Conservation (phyloP, 2,329 filamentous ascomycete species). For the Leptographium radiaticola region DNA sequence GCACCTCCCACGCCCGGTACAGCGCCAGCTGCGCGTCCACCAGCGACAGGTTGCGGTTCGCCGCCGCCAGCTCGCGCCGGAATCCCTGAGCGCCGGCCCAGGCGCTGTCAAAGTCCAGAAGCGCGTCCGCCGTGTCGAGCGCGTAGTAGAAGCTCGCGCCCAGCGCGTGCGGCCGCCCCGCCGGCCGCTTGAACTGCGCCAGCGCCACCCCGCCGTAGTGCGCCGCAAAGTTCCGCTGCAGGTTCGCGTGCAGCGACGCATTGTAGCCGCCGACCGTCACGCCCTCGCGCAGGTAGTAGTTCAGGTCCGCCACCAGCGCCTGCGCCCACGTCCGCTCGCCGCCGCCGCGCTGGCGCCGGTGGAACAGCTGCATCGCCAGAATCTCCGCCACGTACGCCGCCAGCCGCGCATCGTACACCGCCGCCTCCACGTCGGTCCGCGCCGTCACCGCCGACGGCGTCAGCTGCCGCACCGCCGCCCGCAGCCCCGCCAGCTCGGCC, state of each 20-base stretch:
- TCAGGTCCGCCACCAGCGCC: slow-evolving; percentile 58
- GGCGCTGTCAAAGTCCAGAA: slow-evolving; percentile 63
- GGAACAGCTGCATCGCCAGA: slow-evolving; percentile 81
- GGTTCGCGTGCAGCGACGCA: slow-evolving; percentile 69
- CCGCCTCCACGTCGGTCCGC: slow-evolving; percentile 40
- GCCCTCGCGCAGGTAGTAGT: slow-evolving; percentile 69
- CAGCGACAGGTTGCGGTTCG: slow-evolving; percentile 81
- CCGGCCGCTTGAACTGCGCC: slow-evolving; percentile 68
- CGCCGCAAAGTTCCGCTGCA: slow-evolving; percentile 70
- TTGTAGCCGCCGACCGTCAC: slow-evolving; percentile 77
- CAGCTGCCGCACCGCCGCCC: slow-evolving; percentile 52
- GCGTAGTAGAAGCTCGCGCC: slow-evolving; percentile 79
- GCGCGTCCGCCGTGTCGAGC: slow-evolving; percentile 56
- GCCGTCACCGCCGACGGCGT: slow-evolving; percentile 36
- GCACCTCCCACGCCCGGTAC: slow-evolving; percentile 78
- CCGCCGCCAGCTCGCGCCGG: slow-evolving; percentile 66
- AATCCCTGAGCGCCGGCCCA: slow-evolving; percentile 70
- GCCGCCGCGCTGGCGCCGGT: slow-evolving; percentile 64
- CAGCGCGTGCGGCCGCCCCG: slow-evolving; percentile 43
- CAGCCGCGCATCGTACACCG: slow-evolving; percentile 53
- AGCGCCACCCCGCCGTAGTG: slow-evolving; percentile 64
- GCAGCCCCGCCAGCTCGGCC: slow-evolving; percentile 50
- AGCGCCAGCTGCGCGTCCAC: slow-evolving; percentile 84
- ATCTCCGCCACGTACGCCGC: slow-evolving; percentile 78
- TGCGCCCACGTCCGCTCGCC: slow-evolving; percentile 53